Percentiles rank a stretch among this genome's conserved stretches.
phyloP scores from a whole-genome alignment of 495 filamentous ascomycete genomes.

The Lasiosphaeria miniovina region DNA sequence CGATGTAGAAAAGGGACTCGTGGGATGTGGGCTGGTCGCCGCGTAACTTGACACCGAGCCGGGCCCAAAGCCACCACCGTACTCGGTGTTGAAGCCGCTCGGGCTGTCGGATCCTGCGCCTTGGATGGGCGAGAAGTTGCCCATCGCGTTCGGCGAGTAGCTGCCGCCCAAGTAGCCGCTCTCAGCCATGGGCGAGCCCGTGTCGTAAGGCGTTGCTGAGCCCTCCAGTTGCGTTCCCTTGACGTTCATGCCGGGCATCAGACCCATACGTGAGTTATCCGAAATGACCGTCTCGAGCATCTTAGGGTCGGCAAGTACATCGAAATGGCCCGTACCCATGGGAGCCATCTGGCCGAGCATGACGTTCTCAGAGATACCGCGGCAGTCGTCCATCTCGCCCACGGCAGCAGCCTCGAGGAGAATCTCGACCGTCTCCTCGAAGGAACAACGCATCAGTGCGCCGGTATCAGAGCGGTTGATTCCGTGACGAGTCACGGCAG shows the following conservation, averaged over 20 bases:
- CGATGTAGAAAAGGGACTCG: constrained; percentile 75
- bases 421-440: constrained; percentile 99
- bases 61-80: constrained; percentile 42
- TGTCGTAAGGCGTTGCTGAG: constrained; percentile 91
- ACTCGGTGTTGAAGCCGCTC: constrained; percentile 65
- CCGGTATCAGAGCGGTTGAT: constrained; percentile 98
- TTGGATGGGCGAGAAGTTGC: constrained; percentile 91
- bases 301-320: constrained; percentile 85
- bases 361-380: constrained; percentile 96
- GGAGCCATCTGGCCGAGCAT: constrained; percentile 97
- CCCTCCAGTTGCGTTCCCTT: constrained; percentile 75
- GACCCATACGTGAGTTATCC: constrained; percentile 76
- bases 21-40: constrained; percentile 68
- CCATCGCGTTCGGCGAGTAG: constrained; percentile 63
- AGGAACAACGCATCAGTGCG: constrained; percentile 98
- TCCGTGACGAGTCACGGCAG: constrained; percentile 94
- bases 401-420: constrained; percentile 88
- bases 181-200: constrained; percentile 81
- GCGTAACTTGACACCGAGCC: constrained; percentile 67
- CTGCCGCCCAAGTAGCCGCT: constrained; percentile 63
- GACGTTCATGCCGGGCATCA: constrained; percentile 70
- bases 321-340: constrained; percentile 91
- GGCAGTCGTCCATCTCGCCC: constrained; percentile 95
- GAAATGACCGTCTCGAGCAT: constrained; percentile 94
- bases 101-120: constrained; percentile 70